Base-by-base conservation (phyloP, 441 rosid species). In the Pelargonium fulgidum region DNA sequence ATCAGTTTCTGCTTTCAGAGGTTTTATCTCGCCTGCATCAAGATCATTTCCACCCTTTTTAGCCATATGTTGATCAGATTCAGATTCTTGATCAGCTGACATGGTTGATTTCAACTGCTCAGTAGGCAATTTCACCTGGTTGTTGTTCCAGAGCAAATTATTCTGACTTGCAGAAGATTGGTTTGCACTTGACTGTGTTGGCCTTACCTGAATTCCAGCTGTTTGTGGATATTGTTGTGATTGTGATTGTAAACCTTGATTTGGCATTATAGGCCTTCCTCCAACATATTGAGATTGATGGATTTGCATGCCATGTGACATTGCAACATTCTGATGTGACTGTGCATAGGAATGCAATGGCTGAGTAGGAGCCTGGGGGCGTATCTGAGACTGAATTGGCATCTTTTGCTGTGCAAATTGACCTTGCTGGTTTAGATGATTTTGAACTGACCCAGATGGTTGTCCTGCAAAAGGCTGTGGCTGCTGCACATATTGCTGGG, bases 401-500 rank as follows among this genome's bases (percentile, higher is more conserved):
- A 59, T 71, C 65, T 78, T 84, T 69, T 82, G 90, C 70, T 80
- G 86, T 22, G 65, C 20, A 67, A 79, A 74, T 47, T 81, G 69
- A 69, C 75, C 77, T 44, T 79, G 89, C 75, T 77, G 86, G 67
- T 75, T 68, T n/a, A 70, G 64, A 63, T 80, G 87, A 78, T 72
- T 76, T 70, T 82, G 88, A 77, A 65, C 69, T 62, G 76, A 67
- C 29, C 78, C 83, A 50, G 58, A 45, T 3, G 72, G 80, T 54
- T 85, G 92, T 33, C 83, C 85, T 48, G 84, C 70, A 67, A 77
- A 80, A 48, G 82, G 83, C 76, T 76, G 87, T 62, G 82, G 84
- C 59, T 75, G 85, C 71, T 75, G 86, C 45, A 42, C 66, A 80
- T 73, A 72, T 61, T 78, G 91, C 69, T 81, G 90, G 75, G 83